A percentile compares a stretch with the other conserved stretches of the same genome.
Conservation (phyloP, 2,329 filamentous ascomycete genomes). For the Alternaria atra region DNA sequence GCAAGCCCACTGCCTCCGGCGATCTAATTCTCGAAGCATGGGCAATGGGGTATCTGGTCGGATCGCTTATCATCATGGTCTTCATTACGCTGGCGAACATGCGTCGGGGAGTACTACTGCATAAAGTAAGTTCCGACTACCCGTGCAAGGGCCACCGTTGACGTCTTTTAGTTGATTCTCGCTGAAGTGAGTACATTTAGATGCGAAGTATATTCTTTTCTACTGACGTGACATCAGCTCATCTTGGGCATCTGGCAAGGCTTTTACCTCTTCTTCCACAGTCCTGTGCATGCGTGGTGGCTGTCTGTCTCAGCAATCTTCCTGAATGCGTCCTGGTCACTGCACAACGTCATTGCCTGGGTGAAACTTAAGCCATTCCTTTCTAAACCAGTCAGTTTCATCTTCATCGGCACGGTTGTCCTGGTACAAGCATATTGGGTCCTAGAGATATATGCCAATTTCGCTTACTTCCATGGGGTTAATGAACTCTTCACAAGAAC, state of each 20-base stretch:
- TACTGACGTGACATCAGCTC: constrained; percentile 52
- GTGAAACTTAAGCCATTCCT: constrained; percentile 72
- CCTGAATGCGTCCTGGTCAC: constrained; percentile 69
- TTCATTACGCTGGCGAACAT: constrained; percentile 61
- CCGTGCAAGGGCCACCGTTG: constrained; percentile 14
- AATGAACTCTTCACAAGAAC: constrained; percentile 64
- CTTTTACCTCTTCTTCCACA: constrained; percentile 66
- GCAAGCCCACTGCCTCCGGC: constrained; percentile 43
- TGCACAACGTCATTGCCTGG: constrained; percentile 74
- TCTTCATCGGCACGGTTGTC: constrained; percentile 68
- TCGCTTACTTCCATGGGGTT: constrained; percentile 68
- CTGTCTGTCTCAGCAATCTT: constrained; percentile 68
- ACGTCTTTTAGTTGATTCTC: constrained; percentile 55
- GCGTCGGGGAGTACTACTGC: constrained; percentile 57
- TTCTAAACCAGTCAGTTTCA: constrained; percentile 56
- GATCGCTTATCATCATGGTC: constrained; percentile 58
- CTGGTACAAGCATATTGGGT: constrained; percentile 71
- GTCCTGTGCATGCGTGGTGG: constrained; percentile 69
- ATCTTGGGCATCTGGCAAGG: constrained; percentile 66
- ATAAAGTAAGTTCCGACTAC: constrained; percentile 50
- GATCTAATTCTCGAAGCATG: constrained; percentile 52
- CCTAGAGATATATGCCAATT: constrained; percentile 71
- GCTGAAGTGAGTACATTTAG: constrained; percentile 40
- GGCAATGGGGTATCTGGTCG: constrained; percentile 53
- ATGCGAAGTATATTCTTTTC: no score